phyloP scores from a whole-genome alignment of 2,329 filamentous ascomycete species.

The Aspergillus piperis region DNA sequence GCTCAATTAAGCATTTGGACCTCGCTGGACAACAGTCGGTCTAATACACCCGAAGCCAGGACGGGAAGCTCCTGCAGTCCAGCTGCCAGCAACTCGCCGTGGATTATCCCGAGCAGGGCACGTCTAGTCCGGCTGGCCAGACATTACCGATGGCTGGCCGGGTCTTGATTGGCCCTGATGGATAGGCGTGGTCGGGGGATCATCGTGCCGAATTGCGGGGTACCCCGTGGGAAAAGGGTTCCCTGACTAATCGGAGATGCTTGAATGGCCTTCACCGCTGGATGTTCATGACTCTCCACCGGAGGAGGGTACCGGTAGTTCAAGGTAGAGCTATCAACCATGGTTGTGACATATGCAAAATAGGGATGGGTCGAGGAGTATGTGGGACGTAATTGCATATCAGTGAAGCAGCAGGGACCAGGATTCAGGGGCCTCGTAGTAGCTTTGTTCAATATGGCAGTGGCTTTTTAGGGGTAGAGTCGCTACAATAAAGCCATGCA shows the following conservation, averaged over 20 bases:
- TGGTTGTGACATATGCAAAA: no score
- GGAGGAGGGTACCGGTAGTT: background rate
- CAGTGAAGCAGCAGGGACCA: no score
- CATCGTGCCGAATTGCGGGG: constrained; percentile 18
- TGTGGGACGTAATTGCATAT: no score
- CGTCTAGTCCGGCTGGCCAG: background rate
- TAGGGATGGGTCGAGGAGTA: no score
- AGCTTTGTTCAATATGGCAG: no score
- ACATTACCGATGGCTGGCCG: background rate
- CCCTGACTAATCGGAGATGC: background rate
- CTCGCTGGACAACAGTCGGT: background rate
- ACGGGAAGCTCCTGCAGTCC: background rate
- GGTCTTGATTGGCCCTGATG: background rate
- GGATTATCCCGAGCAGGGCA: background rate
- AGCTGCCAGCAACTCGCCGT: background rate
- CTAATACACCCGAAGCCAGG: background rate
- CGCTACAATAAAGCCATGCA: no score
- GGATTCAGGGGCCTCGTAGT: no score
- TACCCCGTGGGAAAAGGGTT: constrained; percentile 3
- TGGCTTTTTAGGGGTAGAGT: no score
- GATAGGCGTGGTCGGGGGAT: constrained; percentile 10
- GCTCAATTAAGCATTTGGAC: background rate
- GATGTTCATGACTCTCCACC: background rate
- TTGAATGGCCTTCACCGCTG: no score
- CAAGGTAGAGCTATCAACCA: no score